These are phyloP conservation scores for Botrytis tulipae DNA, from an alignment of 2,329 filamentous ascomycete genomes.

Conservation along the genomic window DNA sequence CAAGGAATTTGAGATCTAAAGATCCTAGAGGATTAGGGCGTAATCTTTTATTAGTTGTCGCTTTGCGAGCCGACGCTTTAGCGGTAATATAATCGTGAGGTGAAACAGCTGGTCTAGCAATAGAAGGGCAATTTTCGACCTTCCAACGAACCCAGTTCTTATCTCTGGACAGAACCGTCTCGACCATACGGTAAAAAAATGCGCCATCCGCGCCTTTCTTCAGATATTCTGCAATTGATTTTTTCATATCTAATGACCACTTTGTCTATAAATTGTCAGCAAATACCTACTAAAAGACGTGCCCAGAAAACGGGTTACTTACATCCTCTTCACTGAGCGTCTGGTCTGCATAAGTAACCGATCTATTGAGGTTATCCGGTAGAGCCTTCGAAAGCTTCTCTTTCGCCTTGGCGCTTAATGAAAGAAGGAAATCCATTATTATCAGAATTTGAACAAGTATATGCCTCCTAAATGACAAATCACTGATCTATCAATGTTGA, in stretches of 20 bases:
- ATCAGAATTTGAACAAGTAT: constrained; percentile 95
- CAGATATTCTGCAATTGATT: constrained; percentile 77
- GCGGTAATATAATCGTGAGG: constrained; percentile 68
- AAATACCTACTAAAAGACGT: background rate
- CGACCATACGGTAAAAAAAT: constrained; percentile 95
- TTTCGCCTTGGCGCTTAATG: constrained; percentile 78
- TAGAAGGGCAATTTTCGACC: constrained; percentile 85
- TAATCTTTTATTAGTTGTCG: constrained; percentile 69
- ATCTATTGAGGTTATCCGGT: constrained; percentile 65
- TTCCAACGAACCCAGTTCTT: constrained; percentile 99
- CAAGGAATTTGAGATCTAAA: constrained; percentile 75
- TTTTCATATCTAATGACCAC: constrained; percentile 80
- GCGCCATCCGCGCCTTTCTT: constrained; percentile 78
- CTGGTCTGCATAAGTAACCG: constrained; percentile 78
- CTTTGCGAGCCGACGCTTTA: constrained; percentile 61
- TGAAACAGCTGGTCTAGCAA: constrained; percentile 72
- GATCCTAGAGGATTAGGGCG: constrained; percentile 68
- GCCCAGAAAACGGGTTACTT: constrained; percentile 41
- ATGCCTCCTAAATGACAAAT: constrained; percentile 90
- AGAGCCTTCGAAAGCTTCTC: constrained; percentile 67
- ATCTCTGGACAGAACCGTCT: constrained; percentile 90
- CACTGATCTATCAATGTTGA: constrained; percentile 65
- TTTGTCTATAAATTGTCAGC: constrained; percentile 56
- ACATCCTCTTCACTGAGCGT: constrained; percentile 80
- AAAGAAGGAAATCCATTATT: constrained; percentile 91